Evolutionary conservation across 2,329 filamentous ascomycete species (phyloP).

Genomic region (Colletotrichum liaoningense): DNA sequence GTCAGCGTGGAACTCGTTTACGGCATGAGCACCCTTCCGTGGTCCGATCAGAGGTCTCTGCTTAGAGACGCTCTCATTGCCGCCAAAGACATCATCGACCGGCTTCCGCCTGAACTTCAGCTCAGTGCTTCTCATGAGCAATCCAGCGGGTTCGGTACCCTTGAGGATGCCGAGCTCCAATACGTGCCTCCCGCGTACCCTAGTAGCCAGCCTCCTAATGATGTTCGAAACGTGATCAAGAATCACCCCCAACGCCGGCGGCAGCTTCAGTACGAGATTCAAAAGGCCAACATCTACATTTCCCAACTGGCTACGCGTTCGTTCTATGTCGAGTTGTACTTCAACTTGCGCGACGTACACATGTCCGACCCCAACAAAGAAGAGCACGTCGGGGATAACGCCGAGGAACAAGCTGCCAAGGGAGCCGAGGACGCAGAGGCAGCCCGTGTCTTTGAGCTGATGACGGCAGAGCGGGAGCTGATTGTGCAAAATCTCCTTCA

Average conservation of each 20-base stretch:
- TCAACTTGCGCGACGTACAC: conserved; percentile 78
- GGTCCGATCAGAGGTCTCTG: conserved; percentile 80
- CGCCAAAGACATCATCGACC: conserved; percentile 76
- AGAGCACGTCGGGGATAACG: conserved; percentile 46
- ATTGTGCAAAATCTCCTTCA: conserved; percentile 83
- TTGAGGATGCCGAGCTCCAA: conserved; percentile 59
- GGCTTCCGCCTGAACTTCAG: conserved; percentile 76
- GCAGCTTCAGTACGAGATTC: conserved; percentile 83
- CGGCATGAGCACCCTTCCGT: conserved; percentile 81
- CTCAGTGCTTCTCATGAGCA: conserved; percentile 57
- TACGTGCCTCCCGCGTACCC: conserved; percentile 65
- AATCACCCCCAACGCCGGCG: conserved; percentile 62
- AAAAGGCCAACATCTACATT: conserved; percentile 90
- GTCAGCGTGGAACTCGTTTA: conserved; percentile 86
- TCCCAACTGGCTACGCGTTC: conserved; percentile 85
- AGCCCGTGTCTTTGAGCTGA: conserved; percentile 67
- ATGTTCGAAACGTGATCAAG: conserved; percentile 62
- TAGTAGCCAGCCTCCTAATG: conserved; percentile 57
- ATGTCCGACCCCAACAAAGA: conserved; percentile 56
- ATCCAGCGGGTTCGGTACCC: conserved; percentile 48
- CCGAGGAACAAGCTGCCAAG: conserved; percentile 50
- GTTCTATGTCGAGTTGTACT: conserved; percentile 88
- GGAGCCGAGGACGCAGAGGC: conserved; percentile 56
- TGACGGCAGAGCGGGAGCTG: conserved; percentile 81
- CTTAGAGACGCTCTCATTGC: conserved; percentile 77